Evolutionary conservation across 331 rosid genomes (phyloP).

Genomic region (Quercus phellos): DNA sequence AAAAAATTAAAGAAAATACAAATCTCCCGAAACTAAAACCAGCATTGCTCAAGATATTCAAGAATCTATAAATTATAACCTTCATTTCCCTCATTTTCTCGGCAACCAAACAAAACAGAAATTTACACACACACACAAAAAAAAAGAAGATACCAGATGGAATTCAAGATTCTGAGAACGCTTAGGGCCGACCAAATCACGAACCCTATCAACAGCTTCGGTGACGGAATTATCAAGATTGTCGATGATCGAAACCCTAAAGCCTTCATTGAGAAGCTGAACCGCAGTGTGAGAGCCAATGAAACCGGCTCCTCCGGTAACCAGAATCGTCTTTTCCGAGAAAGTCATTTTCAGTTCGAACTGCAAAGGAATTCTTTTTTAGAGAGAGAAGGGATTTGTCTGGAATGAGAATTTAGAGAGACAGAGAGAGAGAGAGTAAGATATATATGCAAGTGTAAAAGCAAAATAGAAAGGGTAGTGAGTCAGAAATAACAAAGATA

Average conservation of each 20-base stretch:
- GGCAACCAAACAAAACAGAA: neutral
- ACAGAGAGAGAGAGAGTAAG: neutral
- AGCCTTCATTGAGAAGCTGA: conserved; percentile 70
- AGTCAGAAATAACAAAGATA: neutral
- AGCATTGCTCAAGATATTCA: neutral
- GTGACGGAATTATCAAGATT: conserved; percentile 65
- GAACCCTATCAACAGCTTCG: conserved; percentile 65
- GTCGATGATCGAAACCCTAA: conserved; percentile 53
- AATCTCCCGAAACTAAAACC: neutral
- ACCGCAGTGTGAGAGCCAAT: conserved; percentile 82
- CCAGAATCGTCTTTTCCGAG: conserved; percentile 49
- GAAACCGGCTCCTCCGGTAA: conserved; percentile 89
- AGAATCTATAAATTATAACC: neutral
- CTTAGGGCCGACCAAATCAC: conserved; percentile 58
- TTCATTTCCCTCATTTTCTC: neutral
- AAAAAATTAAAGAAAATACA: neutral
- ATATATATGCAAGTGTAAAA: neutral
- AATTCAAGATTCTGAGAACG: conserved; percentile 65
- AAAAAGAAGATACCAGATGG: conserved; percentile 33
- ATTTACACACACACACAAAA: too few relatives aligned
- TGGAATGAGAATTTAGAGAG: neutral
- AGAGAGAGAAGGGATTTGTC: neutral
- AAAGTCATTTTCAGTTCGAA: conserved; percentile 39
- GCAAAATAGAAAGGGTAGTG: neutral
- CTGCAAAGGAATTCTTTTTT: too few relatives aligned